Base-by-base conservation (phyloP, 164 flowering plant species). In the Umbellularia californica region DNA sequence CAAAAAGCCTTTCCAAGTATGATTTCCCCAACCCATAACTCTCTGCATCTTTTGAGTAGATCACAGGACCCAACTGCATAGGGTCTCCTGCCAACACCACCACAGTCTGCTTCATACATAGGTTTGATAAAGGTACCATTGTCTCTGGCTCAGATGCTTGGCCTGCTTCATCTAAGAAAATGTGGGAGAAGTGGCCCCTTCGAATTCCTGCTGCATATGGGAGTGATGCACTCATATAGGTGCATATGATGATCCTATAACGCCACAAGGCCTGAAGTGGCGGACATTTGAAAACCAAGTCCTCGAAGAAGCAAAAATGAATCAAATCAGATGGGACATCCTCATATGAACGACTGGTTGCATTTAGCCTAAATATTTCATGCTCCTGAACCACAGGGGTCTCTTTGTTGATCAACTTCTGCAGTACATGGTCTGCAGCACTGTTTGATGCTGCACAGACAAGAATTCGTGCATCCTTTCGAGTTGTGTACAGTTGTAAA, bases 111-210 rank as follows among this genome's bases (percentile, higher is more conserved):
- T 69, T 78, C 17, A 22, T 30, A 72, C 88, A 87, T 69, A 91
- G 87, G 70, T 87, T 81, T 14, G 97, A 80, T 41, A 95, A 63
- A 5, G 99, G 89, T 70, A 93, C 76, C 97, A 95, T 90, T 52
- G 91, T 85, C 72, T 95, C 99, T 12, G 99, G 98, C 82, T 95
- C 99, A 41, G 99, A 93, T 75, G 96, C 97, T 82, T 95, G 99
- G 76, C 97, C 99, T 58, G 97, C 98, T 86, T 95, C 99, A 79
- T 95, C 99, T 80, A 93, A 80, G 78, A 95, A 86, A 47, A 95
- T 82, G 72, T 95, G 96, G 22, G 98, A 88, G 85, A 93, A 92
- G 63, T 95, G 97, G 17, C 90, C 90, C 19, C 80, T 77, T 1
- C 52, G 63, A 25, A 95, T 70, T 50, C 97, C 98, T 82, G 87